Conservation (phyloP, 768 basidiomycete species). For the Leucogyrophana mollusca region DNA sequence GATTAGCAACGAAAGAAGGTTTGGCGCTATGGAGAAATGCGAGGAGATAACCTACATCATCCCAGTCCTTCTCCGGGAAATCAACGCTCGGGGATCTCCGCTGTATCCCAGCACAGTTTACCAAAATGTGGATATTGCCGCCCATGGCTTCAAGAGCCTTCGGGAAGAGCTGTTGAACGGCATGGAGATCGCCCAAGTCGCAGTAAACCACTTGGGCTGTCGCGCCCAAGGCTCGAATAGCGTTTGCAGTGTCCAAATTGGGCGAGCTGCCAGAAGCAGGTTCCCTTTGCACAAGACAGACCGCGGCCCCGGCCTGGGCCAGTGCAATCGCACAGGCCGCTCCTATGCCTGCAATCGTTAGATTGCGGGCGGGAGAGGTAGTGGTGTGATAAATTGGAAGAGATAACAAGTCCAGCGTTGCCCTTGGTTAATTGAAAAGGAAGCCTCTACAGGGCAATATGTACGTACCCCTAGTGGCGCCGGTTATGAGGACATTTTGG, state of each 20-base stretch:
- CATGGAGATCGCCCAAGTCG: slow-evolving; percentile 51
- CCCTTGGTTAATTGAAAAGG: slow-evolving; percentile 13
- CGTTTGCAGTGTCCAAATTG: slow-evolving; percentile 33
- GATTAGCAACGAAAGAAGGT: slow-evolving; percentile 9
- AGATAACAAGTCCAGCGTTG: slow-evolving; percentile 3
- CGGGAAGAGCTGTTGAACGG: slow-evolving; percentile 49
- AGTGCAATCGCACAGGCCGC: slow-evolving; percentile 54
- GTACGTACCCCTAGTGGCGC: slow-evolving; percentile 68
- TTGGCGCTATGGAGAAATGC: slow-evolving; percentile 21
- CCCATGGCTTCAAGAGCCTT: slow-evolving; percentile 49
- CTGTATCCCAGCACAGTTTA: slow-evolving; percentile 70
- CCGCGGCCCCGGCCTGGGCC: slow-evolving; percentile 51
- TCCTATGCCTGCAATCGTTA: slow-evolving; percentile 44
- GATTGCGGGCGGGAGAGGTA: slow-evolving; percentile 9
- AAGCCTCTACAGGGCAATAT: slow-evolving; percentile 11
- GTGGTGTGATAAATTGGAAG: slow-evolving; percentile 12
- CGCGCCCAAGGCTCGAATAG: slow-evolving; percentile 35
- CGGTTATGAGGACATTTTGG: slow-evolving; percentile 75
- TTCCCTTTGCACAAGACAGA: slow-evolving; percentile 49
- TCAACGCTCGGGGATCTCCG: slow-evolving; percentile 59
- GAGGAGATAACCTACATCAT: slow-evolving; percentile 52
- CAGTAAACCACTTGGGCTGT: slow-evolving; percentile 47
- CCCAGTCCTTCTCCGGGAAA: slow-evolving; percentile 69
- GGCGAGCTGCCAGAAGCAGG: slow-evolving; percentile 32
- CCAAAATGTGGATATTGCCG: slow-evolving; percentile 56